These are phyloP conservation scores for Camelina sativa DNA, from an alignment of 345 rosid species.

Conservation along the genomic window DNA sequence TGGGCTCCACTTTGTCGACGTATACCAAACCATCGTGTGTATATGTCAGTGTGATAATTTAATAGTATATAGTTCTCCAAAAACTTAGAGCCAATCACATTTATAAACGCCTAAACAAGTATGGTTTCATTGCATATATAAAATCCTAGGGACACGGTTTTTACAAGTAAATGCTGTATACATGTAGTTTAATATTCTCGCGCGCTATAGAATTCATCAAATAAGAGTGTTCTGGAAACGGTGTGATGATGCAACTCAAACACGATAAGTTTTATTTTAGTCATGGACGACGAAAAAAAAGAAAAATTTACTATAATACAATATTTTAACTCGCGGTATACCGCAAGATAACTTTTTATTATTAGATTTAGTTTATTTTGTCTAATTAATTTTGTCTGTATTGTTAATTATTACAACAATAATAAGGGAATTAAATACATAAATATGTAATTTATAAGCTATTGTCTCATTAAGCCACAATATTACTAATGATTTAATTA, in stretches of 20 bases:
- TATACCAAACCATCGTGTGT: constrained; percentile 25
- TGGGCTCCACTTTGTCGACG: constrained; percentile 38
- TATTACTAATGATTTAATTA: no score
- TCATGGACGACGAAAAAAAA: neutral
- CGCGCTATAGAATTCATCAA: neutral
- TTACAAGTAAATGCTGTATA: constrained; percentile 2
- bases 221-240: constrained; percentile 15
- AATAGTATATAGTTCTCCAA: constrained; percentile 11
- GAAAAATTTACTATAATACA: neutral
- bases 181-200: neutral
- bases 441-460: no score
- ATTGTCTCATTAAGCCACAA: no score
- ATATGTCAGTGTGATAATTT: constrained; percentile 8
- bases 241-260: constrained; percentile 25
- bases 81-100: constrained; percentile 8
- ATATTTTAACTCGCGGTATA: no score
- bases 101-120: constrained; percentile 17
- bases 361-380: no score
- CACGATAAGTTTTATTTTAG: neutral
- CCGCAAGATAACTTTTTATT: no score
- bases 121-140: constrained; percentile 7
- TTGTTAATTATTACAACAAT: no score
- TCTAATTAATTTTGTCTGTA: no score
- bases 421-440: no score
- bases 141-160: constrained; percentile 12